Conservation (phyloP, 139 green algal species). For the Microglena sp. region DNA sequence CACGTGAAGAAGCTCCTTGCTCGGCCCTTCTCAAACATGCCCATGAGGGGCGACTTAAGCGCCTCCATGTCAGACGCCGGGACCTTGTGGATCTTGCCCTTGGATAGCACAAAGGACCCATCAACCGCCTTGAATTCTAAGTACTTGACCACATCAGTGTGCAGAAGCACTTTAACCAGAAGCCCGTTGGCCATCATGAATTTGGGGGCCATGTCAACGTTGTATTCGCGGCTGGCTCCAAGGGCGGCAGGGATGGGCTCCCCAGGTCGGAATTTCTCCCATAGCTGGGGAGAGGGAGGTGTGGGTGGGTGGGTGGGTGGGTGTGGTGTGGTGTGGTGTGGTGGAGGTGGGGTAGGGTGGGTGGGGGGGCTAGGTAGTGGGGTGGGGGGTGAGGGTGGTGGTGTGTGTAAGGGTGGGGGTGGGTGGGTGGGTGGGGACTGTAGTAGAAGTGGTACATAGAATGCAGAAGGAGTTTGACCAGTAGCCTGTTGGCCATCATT, state of each 20-base stretch:
- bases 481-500: too few relatives aligned
- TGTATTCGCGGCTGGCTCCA: slow-evolving; percentile 88
- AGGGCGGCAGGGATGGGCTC: slow-evolving; percentile 45
- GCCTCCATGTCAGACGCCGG: slow-evolving; percentile 85
- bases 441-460: too few relatives aligned
- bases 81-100: slow-evolving; percentile 80
- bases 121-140: slow-evolving; percentile 97
- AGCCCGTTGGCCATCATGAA: slow-evolving; percentile 98
- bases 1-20: slow-evolving; percentile 87
- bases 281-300: slow-evolving; percentile 60
- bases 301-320: neutral
- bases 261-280: slow-evolving; percentile 75
- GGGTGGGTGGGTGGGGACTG: too few relatives aligned
- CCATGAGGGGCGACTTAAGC: slow-evolving; percentile 84
- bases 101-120: slow-evolving; percentile 85
- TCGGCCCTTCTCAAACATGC: slow-evolving; percentile 95
- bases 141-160: slow-evolving; percentile 97
- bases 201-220: slow-evolving; percentile 97
- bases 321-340: too few relatives aligned
- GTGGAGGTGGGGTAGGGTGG: too few relatives aligned
- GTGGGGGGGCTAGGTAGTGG: too few relatives aligned
- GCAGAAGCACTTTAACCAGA: slow-evolving; percentile 82
- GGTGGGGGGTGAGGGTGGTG: too few relatives aligned
- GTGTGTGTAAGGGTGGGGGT: too few relatives aligned
- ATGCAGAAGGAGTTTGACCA: too few relatives aligned